phyloP scores from a whole-genome alignment of 2,329 filamentous ascomycete genomes.

The Pseudogymnoascus sp. region DNA sequence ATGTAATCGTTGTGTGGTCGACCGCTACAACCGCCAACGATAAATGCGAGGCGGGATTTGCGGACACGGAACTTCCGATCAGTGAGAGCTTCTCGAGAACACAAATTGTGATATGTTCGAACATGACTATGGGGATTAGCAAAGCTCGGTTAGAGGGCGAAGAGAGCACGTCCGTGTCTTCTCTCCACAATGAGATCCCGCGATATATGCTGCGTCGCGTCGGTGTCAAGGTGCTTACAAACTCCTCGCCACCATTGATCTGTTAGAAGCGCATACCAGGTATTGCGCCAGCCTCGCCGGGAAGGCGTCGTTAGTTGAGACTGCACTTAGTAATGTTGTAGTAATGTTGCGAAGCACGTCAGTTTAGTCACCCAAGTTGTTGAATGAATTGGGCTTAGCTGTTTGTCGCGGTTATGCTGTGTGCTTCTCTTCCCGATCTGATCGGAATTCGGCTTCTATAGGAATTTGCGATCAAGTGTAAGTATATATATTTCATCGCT shows the following conservation, averaged over 20 bases:
- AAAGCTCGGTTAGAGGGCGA: not conserved
- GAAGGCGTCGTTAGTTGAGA: not conserved
- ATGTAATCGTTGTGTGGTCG: not conserved
- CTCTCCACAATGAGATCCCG: not conserved
- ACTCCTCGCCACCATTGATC: not conserved
- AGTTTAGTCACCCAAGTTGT: not conserved
- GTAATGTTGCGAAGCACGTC: not conserved
- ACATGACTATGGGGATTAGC: not conserved
- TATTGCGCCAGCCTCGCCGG: not conserved
- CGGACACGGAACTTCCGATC: not conserved
- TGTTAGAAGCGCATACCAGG: not conserved
- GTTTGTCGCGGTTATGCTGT: not conserved
- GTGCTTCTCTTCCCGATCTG: not conserved
- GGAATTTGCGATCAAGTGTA: not conserved
- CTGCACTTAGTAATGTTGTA: not conserved
- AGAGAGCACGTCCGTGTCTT: too few relatives aligned
- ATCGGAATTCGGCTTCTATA: conserved; percentile 1
- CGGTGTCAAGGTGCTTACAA: not conserved
- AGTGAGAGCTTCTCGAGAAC: not conserved
- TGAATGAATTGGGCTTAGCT: not conserved
- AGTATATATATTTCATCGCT: not conserved
- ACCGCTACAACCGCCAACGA: too few relatives aligned
- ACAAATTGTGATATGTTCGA: not conserved
- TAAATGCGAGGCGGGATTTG: not conserved
- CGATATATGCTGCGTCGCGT: not conserved